phyloP scores from a whole-genome alignment of 2,329 filamentous ascomycete species.

The Xylariaceae sp. region DNA sequence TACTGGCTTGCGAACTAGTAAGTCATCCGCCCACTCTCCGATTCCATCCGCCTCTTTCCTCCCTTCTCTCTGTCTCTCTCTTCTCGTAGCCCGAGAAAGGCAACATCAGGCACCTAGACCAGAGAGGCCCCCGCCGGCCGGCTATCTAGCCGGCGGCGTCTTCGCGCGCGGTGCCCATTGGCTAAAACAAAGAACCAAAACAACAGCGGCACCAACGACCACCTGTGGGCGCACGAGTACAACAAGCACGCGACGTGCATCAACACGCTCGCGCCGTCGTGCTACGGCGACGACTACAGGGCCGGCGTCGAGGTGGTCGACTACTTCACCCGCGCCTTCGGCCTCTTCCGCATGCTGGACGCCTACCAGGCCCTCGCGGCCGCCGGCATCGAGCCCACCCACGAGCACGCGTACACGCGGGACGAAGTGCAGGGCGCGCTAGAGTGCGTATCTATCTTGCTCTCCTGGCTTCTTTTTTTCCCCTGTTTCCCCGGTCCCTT shows the following conservation, averaged over 20 bases:
- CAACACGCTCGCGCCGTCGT: conserved; percentile 56
- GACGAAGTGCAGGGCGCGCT: conserved; percentile 33
- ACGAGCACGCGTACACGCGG: conserved; percentile 33
- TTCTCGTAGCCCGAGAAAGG: too few relatives aligned
- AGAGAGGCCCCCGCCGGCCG: too few relatives aligned
- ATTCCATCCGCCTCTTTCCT: not conserved
- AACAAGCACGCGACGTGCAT: conserved; percentile 67
- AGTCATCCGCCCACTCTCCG: conserved; percentile 7
- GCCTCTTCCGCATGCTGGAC: conserved; percentile 34
- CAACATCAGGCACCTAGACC: too few relatives aligned
- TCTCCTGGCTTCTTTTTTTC: too few relatives aligned
- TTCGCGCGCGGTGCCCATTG: too few relatives aligned
- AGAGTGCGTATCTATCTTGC: too few relatives aligned
- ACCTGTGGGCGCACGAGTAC: conserved; percentile 65
- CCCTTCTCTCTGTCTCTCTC: not conserved
- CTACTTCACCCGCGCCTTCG: conserved; percentile 36
- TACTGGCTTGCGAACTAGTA: conserved; percentile 36
- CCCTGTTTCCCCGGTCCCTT: too few relatives aligned
- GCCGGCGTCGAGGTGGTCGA: conserved; percentile 36
- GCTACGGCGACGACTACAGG: conserved; percentile 49
- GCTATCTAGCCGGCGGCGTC: too few relatives aligned
- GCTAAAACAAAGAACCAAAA: too few relatives aligned
- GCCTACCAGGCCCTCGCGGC: conserved; percentile 32
- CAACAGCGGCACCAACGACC: conserved; percentile 29
- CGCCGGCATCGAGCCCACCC: conserved; percentile 29